Conservation (phyloP, 306 rosid genomes). For the Fragaria nilgerrensis region DNA sequence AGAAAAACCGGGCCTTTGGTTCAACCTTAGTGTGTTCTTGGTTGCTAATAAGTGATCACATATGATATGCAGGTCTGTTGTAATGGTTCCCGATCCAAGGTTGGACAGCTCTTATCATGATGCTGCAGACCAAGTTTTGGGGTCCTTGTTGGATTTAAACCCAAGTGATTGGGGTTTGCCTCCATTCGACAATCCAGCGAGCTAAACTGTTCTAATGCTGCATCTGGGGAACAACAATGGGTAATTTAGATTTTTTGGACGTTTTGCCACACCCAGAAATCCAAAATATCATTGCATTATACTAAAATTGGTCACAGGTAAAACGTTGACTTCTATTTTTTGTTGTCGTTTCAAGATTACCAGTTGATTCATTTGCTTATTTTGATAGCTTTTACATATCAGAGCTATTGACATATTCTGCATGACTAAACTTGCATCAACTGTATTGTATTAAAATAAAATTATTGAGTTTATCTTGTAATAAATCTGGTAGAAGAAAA, state of each 20-base stretch:
- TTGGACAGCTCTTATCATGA: conserved; percentile 63
- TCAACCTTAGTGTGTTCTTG: conserved; percentile 8
- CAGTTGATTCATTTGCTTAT: not conserved
- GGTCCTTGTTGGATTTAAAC: conserved; percentile 73
- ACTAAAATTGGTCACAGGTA: not conserved
- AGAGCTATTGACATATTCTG: not conserved
- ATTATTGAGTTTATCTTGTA: not conserved
- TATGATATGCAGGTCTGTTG: conserved; percentile 54
- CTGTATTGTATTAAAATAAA: not conserved
- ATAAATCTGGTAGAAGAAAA: not conserved
- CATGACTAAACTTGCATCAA: not conserved
- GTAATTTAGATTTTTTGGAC: not conserved
- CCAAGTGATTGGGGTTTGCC: conserved; percentile 87
- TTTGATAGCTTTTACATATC: not conserved
- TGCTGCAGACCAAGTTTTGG: conserved; percentile 73
- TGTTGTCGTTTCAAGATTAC: not conserved
- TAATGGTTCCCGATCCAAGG: conserved; percentile 94
- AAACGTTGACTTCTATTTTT: not conserved
- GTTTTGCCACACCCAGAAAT: not conserved
- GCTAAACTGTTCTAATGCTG: conserved; percentile 27
- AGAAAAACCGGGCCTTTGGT: not conserved
- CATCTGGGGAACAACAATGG: not conserved
- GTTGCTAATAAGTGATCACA: conserved; percentile 13
- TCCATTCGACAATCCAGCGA: conserved; percentile 59
- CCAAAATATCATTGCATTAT: not conserved